Evolutionary conservation across 768 basidiomycete species (phyloP).

Genomic region (Auriscalpium orientale): DNA sequence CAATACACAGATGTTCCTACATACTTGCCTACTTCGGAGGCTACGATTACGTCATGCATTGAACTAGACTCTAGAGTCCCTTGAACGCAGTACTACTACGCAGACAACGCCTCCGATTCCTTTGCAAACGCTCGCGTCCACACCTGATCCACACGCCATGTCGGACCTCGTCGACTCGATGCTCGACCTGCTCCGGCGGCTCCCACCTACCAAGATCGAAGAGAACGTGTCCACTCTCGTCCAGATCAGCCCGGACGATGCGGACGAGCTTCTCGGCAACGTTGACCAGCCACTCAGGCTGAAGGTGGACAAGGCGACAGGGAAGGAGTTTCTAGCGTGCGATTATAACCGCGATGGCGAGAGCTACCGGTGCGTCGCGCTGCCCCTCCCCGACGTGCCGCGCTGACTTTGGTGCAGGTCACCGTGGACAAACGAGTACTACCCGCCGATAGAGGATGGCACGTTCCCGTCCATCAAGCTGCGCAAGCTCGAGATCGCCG

Average conservation of each 20-base stretch:
- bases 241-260: conserved; percentile 81
- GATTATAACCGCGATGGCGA: conserved; percentile 93
- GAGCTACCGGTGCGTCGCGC: conserved; percentile 59
- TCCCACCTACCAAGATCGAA: conserved; percentile 87
- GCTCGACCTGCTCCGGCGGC: conserved; percentile 91
- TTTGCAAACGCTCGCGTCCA: too few species aligned
- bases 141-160: conserved; percentile 31
- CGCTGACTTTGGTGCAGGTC: conserved; percentile 47
- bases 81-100: too few species aligned
- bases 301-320: conserved; percentile 69
- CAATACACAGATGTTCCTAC: too few species aligned
- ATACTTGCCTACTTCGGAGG: too few species aligned
- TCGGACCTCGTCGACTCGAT: conserved; percentile 81
- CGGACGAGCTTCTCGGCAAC: conserved; percentile 89
- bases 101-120: too few species aligned
- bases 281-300: conserved; percentile 92
- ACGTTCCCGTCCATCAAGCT: conserved; percentile 79
- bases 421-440: conserved; percentile 97
- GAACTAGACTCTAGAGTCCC: too few species aligned
- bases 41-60: too few species aligned
- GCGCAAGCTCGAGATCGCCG: conserved; percentile 84
- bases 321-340: conserved; percentile 87
- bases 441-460: conserved; percentile 83
- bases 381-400: not conserved
- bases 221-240: conserved; percentile 81